Percentiles rank a stretch among this genome's conserved stretches.
phyloP scores from a whole-genome alignment of 2,329 filamentous ascomycete genomes.

The Lachnellula cervina region DNA sequence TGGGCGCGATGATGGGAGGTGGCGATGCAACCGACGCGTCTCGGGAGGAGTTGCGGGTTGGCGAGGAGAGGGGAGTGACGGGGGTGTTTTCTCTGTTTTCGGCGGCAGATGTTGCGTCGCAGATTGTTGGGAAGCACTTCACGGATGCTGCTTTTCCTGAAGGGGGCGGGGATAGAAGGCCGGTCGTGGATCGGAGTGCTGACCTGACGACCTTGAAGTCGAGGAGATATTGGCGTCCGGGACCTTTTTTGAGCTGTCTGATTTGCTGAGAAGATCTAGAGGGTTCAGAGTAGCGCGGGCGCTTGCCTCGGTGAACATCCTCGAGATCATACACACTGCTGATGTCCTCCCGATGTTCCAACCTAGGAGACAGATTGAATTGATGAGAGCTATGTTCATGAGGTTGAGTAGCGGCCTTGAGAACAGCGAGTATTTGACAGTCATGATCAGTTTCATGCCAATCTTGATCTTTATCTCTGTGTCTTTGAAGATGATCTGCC shows the following conservation, averaged over 20 bases:
- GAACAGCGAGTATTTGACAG: no score
- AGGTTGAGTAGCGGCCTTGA: no score
- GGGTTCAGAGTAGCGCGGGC: neutral
- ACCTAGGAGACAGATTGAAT: no score
- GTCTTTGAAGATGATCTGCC: no score
- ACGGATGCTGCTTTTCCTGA: neutral
- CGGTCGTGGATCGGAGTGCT: neutral
- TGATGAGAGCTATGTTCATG: no score
- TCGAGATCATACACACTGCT: no score
- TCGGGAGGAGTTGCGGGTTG: neutral
- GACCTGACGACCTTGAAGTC: neutral
- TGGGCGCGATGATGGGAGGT: neutral
- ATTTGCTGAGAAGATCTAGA: neutral
- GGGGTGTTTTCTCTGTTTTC: neutral
- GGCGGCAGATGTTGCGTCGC: neutral
- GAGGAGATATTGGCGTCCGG: neutral
- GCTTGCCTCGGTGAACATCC: no score
- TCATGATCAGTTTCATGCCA: no score
- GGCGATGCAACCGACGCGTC: neutral
- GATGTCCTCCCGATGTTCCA: no score
- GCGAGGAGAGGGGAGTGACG: neutral
- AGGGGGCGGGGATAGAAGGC: neutral
- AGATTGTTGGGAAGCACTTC: neutral
- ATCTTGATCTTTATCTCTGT: no score
- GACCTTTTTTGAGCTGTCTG: neutral